Conservation (phyloP, 2,329 filamentous ascomycete species). For the Fusarium buxicola region DNA sequence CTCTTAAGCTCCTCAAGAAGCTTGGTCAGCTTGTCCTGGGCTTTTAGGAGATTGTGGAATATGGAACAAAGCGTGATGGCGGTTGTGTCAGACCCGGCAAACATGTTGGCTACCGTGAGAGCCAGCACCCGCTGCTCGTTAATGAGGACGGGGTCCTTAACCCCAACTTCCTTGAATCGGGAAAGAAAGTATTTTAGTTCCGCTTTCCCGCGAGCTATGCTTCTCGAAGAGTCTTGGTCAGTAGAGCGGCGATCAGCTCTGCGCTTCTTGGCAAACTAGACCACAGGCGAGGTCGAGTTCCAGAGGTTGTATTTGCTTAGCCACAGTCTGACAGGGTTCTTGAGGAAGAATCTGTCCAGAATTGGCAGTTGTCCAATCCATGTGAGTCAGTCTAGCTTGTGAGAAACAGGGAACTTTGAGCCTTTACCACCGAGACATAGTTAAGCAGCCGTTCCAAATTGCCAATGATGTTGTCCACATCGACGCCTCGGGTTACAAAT, state of each 20-base stretch:
- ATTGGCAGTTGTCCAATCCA: constrained; percentile 18
- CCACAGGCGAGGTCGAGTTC: constrained; percentile 3
- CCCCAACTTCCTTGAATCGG: constrained; percentile 18
- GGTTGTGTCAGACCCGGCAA: constrained; percentile 34
- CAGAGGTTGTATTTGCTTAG: constrained; percentile 5
- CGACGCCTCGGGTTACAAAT: constrained; percentile 27
- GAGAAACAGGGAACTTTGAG: too few relatives aligned
- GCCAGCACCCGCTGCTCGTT: constrained; percentile 22
- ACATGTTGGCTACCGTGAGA: constrained; percentile 30
- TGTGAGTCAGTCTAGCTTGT: background rate
- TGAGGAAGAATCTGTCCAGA: constrained; percentile 1
- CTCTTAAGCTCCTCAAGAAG: constrained; percentile 71
- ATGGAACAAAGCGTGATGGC: constrained; percentile 30
- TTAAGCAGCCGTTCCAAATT: constrained; percentile 34
- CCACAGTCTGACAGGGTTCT: constrained; percentile 4
- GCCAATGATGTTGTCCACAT: constrained; percentile 29
- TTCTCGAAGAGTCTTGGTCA: too few relatives aligned
- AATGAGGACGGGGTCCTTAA: constrained; percentile 29
- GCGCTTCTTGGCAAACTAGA: background rate
- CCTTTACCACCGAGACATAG: constrained; percentile 28
- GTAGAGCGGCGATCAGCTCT: too few relatives aligned
- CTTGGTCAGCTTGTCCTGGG: constrained; percentile 53
- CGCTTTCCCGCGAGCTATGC: too few relatives aligned
- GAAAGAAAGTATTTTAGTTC: constrained; percentile 19
- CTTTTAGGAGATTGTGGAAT: constrained; percentile 28